Percentiles rank a stretch among this genome's conserved stretches.
These are phyloP conservation scores for Knoxia roxburghii DNA, from an alignment of 257 asterid genomes.

Conservation along the genomic window DNA sequence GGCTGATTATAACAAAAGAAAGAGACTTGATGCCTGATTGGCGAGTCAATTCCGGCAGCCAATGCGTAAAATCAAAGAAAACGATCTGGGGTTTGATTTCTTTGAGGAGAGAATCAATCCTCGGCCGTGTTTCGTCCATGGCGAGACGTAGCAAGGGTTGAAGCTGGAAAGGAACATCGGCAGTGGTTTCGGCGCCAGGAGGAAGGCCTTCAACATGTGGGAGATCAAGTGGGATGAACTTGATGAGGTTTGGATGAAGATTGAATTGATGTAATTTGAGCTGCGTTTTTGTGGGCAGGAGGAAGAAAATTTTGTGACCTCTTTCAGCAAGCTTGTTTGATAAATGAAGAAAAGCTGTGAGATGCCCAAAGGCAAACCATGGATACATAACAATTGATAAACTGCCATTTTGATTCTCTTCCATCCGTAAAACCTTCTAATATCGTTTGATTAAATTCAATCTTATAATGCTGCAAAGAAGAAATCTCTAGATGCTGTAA, in stretches of 20 bases:
- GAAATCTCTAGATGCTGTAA: no score
- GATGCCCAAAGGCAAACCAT: conserved; percentile 63
- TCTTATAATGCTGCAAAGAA: no score
- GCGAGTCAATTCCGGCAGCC: conserved; percentile 7
- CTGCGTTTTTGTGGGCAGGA: conserved; percentile 35
- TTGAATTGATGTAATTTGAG: conserved; percentile 1
- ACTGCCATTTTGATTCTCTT: conserved; percentile 11
- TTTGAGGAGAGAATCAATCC: background rate
- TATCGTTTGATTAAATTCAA: no score
- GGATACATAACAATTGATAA: conserved; percentile 44
- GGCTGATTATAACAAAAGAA: background rate
- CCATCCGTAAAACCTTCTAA: background rate
- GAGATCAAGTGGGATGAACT: conserved; percentile 3
- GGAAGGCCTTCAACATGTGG: conserved; percentile 11
- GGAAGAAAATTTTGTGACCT: conserved; percentile 41
- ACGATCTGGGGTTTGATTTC: background rate
- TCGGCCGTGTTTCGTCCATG: conserved; percentile 2
- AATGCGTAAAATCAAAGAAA: conserved; percentile 11
- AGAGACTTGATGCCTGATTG: conserved; percentile 2
- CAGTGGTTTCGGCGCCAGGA: conserved; percentile 11
- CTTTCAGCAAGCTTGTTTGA: conserved; percentile 48
- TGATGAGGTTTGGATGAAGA: background rate
- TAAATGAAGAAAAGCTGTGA: conserved; percentile 46
- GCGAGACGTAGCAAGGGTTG: conserved; percentile 9
- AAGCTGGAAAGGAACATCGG: background rate